phyloP scores from a whole-genome alignment of 2,329 filamentous ascomycete species.

The Cladosporium sp. region DNA sequence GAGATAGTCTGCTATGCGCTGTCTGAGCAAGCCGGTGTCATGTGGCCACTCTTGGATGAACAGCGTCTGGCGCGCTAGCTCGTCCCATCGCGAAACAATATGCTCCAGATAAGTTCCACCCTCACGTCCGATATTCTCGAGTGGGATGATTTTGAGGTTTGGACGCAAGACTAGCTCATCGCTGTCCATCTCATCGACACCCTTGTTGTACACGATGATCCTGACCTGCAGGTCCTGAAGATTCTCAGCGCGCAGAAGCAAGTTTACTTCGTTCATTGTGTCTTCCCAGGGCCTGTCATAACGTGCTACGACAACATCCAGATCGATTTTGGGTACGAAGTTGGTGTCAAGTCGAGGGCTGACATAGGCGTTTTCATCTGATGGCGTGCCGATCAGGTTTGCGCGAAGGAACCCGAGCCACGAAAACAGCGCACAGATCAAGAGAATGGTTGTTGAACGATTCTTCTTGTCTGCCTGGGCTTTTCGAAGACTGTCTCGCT shows the following conservation, averaged over 20 bases:
- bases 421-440: neutral
- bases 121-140: conserved; percentile 41
- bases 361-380: too few species aligned
- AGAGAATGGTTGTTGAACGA: too few species aligned
- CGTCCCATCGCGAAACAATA: conserved; percentile 40
- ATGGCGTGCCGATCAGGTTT: neutral
- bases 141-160: neutral
- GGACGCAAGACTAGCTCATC: neutral
- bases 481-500: too few species aligned
- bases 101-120: conserved; percentile 45
- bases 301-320: conserved; percentile 9
- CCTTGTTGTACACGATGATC: conserved; percentile 13
- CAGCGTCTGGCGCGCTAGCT: conserved; percentile 42
- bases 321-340: neutral
- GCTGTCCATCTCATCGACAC: neutral
- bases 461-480: too few species aligned
- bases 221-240: neutral
- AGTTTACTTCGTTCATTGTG: neutral
- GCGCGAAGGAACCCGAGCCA: neutral
- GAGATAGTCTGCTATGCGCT: conserved; percentile 38
- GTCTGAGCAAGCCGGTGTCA: conserved; percentile 28
- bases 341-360: too few species aligned
- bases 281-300: conserved; percentile 4
- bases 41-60: conserved; percentile 46
- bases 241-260: neutral